Percentiles rank a stretch among this genome's conserved stretches.
Conservation (phyloP, 1,284 basidiomycete genomes). For the Inonotus obliquus region DNA sequence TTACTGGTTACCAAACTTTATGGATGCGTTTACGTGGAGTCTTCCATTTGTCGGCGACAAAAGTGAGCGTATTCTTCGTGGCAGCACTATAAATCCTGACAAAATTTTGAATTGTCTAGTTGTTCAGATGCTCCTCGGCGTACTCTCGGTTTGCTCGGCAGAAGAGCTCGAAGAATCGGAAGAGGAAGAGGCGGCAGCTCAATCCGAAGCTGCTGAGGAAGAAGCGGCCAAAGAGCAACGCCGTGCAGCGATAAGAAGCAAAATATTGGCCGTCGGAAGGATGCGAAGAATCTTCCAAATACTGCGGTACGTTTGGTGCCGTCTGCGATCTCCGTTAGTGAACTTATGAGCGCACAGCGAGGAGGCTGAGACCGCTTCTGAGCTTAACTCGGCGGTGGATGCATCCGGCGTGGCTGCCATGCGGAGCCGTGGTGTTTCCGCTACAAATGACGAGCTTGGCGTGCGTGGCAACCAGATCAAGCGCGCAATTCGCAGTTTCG, state of each 20-base stretch:
- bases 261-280: conserved; percentile 90
- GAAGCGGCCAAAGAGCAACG: conserved; percentile 43
- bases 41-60: conserved; percentile 97
- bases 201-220: conserved; percentile 38
- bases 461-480: conserved; percentile 63
- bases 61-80: conserved; percentile 50
- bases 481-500: conserved; percentile 83
- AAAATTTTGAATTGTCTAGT: conserved; percentile 42
- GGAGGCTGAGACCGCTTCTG: conserved; percentile 91
- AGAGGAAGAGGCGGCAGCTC: conserved; percentile 37
- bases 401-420: conserved; percentile 17
- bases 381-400: conserved; percentile 59
- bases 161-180: conserved; percentile 84
- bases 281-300: conserved; percentile 91
- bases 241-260: conserved; percentile 87
- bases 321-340: neutral
- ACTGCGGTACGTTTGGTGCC: conserved; percentile 54
- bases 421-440: conserved; percentile 35
- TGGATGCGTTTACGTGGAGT: conserved; percentile 99
- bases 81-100: neutral
- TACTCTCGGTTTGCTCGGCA: conserved; percentile 89
- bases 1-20: conserved; percentile 94
- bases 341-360: conserved; percentile 49
- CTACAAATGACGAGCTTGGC: conserved; percentile 41
- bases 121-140: conserved; percentile 95